Percentiles rank a stretch among this genome's conserved stretches.
Conservation (phyloP, 768 basidiomycete species). For the Hemileccinum impolitum region DNA sequence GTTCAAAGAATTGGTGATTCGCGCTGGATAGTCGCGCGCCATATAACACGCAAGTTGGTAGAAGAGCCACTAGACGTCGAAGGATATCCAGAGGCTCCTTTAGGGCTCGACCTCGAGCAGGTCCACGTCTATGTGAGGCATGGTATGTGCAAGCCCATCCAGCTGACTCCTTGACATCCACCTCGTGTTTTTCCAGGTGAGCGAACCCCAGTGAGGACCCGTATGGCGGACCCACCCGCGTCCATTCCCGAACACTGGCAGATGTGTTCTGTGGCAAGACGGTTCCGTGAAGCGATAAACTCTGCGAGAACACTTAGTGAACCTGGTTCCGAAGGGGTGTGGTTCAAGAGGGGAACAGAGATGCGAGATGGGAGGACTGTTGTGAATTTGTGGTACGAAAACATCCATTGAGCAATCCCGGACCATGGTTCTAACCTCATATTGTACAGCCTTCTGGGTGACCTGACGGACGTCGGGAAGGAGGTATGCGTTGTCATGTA, state of each 20-base stretch:
- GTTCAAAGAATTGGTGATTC: neutral
- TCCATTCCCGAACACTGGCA: constrained; percentile 68
- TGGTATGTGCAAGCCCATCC: constrained; percentile 41
- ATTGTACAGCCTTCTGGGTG: constrained; percentile 55
- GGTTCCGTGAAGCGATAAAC: constrained; percentile 46
- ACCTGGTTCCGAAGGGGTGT: constrained; percentile 28
- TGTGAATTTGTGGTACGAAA: constrained; percentile 63
- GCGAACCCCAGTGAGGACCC: constrained; percentile 69
- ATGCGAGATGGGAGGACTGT: constrained; percentile 47
- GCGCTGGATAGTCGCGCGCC: neutral
- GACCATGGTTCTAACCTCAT: neutral
- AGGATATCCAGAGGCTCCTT: constrained; percentile 56
- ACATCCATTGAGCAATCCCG: neutral
- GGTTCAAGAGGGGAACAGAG: constrained; percentile 52
- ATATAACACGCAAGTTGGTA: constrained; percentile 19
- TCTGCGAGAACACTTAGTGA: constrained; percentile 12
- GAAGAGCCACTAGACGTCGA: constrained; percentile 56
- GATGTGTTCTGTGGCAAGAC: constrained; percentile 55
- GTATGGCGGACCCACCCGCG: constrained; percentile 58
- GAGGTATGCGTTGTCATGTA: constrained; percentile 37
- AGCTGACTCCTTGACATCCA: neutral
- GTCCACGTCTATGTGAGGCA: constrained; percentile 76
- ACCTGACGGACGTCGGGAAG: constrained; percentile 50
- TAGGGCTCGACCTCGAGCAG: constrained; percentile 57
- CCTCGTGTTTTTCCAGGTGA: constrained; percentile 47